Percentiles rank a stretch among this genome's conserved stretches.
Evolutionary conservation across 1,284 basidiomycete species (phyloP).

Genomic region (Leccinum fuscescens): DNA sequence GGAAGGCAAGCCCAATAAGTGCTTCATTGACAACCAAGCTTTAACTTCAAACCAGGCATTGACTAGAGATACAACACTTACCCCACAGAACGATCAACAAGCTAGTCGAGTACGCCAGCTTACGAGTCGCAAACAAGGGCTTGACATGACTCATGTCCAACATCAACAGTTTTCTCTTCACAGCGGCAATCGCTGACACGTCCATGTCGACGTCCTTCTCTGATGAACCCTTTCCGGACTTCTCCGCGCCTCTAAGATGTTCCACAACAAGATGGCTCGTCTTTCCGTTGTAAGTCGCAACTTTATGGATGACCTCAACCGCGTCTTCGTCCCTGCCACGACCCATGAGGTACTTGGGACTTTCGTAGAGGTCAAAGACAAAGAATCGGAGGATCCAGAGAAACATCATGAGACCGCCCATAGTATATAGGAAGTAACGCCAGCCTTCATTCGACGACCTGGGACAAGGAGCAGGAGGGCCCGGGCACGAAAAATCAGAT

Average conservation of each 20-base stretch:
- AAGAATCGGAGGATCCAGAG: slow-evolving; percentile 70
- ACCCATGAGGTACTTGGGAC: slow-evolving; percentile 74
- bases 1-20: slow-evolving; percentile 73
- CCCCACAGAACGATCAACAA: slow-evolving; percentile 64
- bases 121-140: slow-evolving; percentile 60
- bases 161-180: slow-evolving; percentile 42
- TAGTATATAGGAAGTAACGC: slow-evolving; percentile 66
- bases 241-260: slow-evolving; percentile 39
- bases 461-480: slow-evolving; percentile 41
- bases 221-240: slow-evolving; percentile 5
- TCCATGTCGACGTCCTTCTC: slow-evolving; percentile 28
- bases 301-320: slow-evolving; percentile 62
- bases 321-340: slow-evolving; percentile 71
- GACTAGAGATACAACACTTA: slow-evolving; percentile 21
- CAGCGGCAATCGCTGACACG: slow-evolving; percentile 39
- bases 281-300: slow-evolving; percentile 69
- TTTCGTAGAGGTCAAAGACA: slow-evolving; percentile 72
- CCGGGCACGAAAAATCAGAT: slow-evolving; percentile 56
- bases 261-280: slow-evolving; percentile 47
- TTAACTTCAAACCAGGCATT: slow-evolving; percentile 33
- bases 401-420: slow-evolving; percentile 62
- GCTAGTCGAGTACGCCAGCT: slow-evolving; percentile 60
- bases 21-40: slow-evolving; percentile 36
- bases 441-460: slow-evolving; percentile 61
- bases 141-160: slow-evolving; percentile 49